These are phyloP conservation scores for Mikania micrantha DNA, from an alignment of 129 eudicot genomes.

Conservation along the genomic window DNA sequence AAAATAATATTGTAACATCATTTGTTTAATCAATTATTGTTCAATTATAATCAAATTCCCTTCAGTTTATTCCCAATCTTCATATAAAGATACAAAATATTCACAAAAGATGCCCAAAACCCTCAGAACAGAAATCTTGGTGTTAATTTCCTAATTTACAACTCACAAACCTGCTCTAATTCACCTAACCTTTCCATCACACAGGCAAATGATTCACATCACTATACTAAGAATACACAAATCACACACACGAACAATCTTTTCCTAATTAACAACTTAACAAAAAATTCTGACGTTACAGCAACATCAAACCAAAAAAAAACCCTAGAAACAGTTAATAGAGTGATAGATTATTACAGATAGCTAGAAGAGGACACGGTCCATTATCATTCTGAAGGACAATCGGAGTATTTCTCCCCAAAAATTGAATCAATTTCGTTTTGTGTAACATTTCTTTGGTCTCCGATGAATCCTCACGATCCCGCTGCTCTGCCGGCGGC, in stretches of 20 bases:
- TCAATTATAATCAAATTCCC: slow-evolving; percentile 7
- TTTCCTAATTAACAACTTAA: not conserved
- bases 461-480: slow-evolving; percentile 21
- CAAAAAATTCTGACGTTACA: not conserved
- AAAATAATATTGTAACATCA: not conserved
- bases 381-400: slow-evolving; percentile 95
- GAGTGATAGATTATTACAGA: slow-evolving; percentile 40
- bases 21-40: not conserved
- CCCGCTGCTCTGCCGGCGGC: slow-evolving; percentile 32
- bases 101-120: not conserved
- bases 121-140: not conserved
- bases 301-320: not conserved
- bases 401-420: slow-evolving; percentile 58
- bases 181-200: slow-evolving; percentile 4
- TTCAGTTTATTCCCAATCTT: not conserved
- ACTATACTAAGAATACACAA: not conserved
- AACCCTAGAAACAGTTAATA: slow-evolving; percentile 33
- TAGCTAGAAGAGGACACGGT: slow-evolving; percentile 95
- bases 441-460: slow-evolving; percentile 51
- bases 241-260: not conserved
- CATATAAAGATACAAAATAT: slow-evolving; percentile 12
- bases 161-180: not conserved
- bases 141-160: not conserved
- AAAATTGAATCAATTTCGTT: slow-evolving; percentile 68
- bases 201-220: slow-evolving; percentile 5